Percentiles rank a stretch among this genome's conserved stretches.
These are phyloP conservation scores for Ophidiomyces ophidiicola DNA, from an alignment of 2,329 filamentous ascomycete genomes.

Conservation along the genomic window DNA sequence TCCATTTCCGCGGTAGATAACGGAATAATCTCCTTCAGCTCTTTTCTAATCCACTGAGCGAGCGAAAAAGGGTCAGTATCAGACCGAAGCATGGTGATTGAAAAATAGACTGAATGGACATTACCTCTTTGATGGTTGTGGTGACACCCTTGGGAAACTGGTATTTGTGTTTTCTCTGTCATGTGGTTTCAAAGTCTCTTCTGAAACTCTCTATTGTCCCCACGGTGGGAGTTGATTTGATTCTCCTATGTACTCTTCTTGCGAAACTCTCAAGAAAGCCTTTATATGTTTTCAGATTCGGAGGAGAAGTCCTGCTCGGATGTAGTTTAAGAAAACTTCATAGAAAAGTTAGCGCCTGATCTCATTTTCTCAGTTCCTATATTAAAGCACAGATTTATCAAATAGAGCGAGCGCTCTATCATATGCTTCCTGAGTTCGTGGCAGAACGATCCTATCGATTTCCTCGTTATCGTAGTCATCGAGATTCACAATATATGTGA, in stretches of 20 bases:
- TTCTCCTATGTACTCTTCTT: background rate
- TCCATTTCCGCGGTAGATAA: conserved; percentile 3
- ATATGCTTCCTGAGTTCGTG: background rate
- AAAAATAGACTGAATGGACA: background rate
- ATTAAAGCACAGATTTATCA: background rate
- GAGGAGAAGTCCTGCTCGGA: background rate
- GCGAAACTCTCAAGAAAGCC: conserved; percentile 1
- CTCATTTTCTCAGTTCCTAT: too few species aligned
- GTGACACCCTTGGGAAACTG: background rate
- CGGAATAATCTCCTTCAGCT: conserved; percentile 3
- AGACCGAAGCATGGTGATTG: background rate
- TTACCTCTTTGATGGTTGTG: conserved; percentile 6
- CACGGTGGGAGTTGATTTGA: background rate
- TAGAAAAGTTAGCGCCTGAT: too few species aligned
- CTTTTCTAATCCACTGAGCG: background rate
- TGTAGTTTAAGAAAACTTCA: background rate
- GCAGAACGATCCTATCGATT: background rate
- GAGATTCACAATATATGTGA: background rate
- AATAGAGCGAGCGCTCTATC: background rate
- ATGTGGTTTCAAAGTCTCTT: conserved; percentile 8
- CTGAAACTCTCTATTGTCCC: background rate
- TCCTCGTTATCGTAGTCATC: background rate
- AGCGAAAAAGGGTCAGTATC: background rate
- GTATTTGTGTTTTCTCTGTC: background rate
- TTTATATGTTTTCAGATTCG: conserved; percentile 1